Conservation (phyloP, 306 rosid genomes). For the Prunus davidiana region DNA sequence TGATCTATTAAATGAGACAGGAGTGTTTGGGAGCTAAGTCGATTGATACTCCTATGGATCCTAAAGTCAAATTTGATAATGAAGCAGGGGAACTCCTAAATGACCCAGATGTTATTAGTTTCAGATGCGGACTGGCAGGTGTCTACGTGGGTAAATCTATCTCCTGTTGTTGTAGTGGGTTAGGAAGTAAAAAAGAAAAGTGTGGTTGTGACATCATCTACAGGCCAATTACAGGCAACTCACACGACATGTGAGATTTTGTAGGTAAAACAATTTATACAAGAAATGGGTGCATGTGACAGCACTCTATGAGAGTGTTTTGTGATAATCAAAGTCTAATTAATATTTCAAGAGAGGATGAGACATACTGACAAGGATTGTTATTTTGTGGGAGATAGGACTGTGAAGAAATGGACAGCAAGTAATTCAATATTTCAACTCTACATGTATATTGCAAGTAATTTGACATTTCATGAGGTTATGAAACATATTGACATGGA, state of each 20-base stretch:
- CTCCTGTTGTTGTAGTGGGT: background rate
- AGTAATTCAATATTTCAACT: background rate
- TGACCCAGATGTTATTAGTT: background rate
- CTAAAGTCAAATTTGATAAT: background rate
- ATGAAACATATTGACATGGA: too few relatives aligned
- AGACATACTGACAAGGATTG: background rate
- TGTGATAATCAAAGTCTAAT: background rate
- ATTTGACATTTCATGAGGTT: too few relatives aligned
- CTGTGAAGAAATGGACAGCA: background rate
- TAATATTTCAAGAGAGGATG: background rate
- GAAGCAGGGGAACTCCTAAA: background rate
- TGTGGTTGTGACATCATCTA: background rate
- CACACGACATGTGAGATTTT: background rate
- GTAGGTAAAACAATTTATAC: background rate
- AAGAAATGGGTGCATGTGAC: background rate
- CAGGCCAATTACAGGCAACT: background rate
- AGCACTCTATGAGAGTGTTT: background rate
- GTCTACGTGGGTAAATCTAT: background rate
- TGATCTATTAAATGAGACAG: background rate
- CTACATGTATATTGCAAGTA: too few relatives aligned
- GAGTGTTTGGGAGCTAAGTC: background rate
- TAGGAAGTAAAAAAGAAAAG: background rate
- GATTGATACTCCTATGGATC: background rate
- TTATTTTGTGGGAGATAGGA: background rate
- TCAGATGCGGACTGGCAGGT: background rate